A percentile compares a stretch with the other conserved stretches of the same genome.
phyloP scores from a whole-genome alignment of 2,329 filamentous ascomycete species.

The Paraconiothyrium brasiliense region DNA sequence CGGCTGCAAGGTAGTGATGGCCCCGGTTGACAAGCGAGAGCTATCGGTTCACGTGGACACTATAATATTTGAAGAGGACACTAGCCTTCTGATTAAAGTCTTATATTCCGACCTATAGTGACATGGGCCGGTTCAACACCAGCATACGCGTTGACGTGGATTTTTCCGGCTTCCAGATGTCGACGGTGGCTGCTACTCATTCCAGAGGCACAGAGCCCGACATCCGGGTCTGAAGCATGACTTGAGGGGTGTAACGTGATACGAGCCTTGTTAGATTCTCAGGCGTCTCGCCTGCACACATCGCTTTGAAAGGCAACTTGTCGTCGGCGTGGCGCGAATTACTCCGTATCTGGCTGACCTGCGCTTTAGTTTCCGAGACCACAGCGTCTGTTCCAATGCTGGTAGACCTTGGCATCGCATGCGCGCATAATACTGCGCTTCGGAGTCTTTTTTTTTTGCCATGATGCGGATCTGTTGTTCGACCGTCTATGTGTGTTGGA shows the following conservation, averaged over 20 bases:
- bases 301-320: conserved; percentile 4
- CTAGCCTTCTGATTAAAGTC: conserved; percentile 20
- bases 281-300: neutral
- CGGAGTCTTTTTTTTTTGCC: neutral
- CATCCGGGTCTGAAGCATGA: neutral
- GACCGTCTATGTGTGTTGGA: neutral
- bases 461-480: neutral
- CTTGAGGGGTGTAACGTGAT: neutral
- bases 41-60: conserved; percentile 22
- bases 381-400: neutral
- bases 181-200: conserved; percentile 1
- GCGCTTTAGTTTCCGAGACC: neutral
- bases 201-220: conserved; percentile 2
- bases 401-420: neutral
- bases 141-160: conserved; percentile 21
- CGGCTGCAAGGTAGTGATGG: conserved; percentile 25
- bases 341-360: neutral
- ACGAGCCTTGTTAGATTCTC: conserved; percentile 3
- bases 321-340: neutral
- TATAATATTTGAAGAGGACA: conserved; percentile 21
- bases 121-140: conserved; percentile 16
- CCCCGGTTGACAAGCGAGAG: conserved; percentile 20
- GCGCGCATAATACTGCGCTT: neutral
- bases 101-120: conserved; percentile 23
- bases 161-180: conserved; percentile 8